Percentiles rank a stretch among this genome's conserved stretches.
phyloP scores from a whole-genome alignment of 352 stramenopile species.

The Globisporangium nunn region DNA sequence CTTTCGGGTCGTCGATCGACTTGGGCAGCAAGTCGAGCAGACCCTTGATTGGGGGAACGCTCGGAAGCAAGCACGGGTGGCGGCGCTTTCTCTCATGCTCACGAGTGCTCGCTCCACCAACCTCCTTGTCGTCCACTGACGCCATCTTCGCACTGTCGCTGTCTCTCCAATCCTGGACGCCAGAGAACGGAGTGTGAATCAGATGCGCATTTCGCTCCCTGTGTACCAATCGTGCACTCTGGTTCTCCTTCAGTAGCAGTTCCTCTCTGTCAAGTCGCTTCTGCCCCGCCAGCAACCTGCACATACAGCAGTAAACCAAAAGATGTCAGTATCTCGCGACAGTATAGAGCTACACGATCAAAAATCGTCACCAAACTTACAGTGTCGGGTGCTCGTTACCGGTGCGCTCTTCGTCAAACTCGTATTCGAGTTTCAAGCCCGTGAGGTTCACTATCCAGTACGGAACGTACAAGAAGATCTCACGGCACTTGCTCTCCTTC shows the following conservation, averaged over 20 bases:
- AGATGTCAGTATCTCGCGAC: too few species aligned
- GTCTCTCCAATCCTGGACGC: not conserved
- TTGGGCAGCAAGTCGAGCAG: conserved; percentile 80
- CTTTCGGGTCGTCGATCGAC: conserved; percentile 46
- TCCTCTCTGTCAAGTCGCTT: conserved; percentile 74
- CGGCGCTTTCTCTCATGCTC: conserved; percentile 40
- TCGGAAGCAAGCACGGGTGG: conserved; percentile 68
- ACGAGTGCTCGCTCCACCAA: not conserved
- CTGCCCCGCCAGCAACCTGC: conserved; percentile 59
- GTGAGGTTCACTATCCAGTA: conserved; percentile 89
- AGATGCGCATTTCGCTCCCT: conserved; percentile 55
- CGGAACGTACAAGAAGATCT: conserved; percentile 79
- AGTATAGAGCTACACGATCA: not conserved
- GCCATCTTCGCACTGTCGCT: not conserved
- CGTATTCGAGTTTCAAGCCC: conserved; percentile 75
- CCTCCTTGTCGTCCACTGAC: not conserved
- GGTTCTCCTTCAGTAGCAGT: conserved; percentile 61
- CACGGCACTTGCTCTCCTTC: conserved; percentile 45
- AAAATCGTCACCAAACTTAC: not conserved
- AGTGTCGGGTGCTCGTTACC: conserved; percentile 51
- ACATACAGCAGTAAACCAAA: conserved; percentile 5
- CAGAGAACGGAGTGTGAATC: conserved; percentile 21
- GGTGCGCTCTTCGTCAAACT: conserved; percentile 73
- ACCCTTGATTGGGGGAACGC: conserved; percentile 73
- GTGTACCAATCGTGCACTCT: conserved; percentile 23